Evolutionary conservation across 2,329 filamentous ascomycete species (phyloP), one percentile per base, ranked within the genome.

Genomic region (Cytospora schulzeri): DNA sequence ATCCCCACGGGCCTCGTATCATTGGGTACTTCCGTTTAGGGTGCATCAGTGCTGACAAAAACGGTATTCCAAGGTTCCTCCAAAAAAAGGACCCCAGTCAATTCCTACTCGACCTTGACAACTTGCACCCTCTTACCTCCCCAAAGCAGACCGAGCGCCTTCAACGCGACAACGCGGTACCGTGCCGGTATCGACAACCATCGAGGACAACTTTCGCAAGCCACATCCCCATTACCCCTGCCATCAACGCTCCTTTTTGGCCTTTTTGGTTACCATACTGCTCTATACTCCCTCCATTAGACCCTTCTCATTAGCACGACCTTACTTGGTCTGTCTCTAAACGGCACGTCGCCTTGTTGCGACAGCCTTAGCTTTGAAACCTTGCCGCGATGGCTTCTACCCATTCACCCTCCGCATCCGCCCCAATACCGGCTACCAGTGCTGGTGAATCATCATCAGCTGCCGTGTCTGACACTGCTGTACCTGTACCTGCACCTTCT

Each of bases 401-500:
- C n/a, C n/a, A 24, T 48, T 41, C 65, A 14, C 48, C 55, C 29
- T 58, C 65, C 3, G 41, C 28, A 24, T 50, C 59, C 24, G 59
- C 56, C 8, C 59, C 58, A n/a, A 29, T 53, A 7, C 26, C 65
- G 48, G 26, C 62, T 29, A 28, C 65, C 6, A 65, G 33, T 26
- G 48, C 55, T 38, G 55, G 62, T 51, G 62, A 65, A 17, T 45
- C 62, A n/a, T 65, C 62, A 26, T 62, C 65, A 28, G 55, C 59
- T 31, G 59, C 29, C 33, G 51, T 62, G 28, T 45, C 62, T 26
- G 65, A 62, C 45, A 52, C 41, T 31, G 58, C 55, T 15, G 35
- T 50, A n/a, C 29, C 60, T 28, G 57, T 33, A 38, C 51, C 28
- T 57, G 73, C 72, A 67, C 75, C 73, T 68, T 70, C 73, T 65